Evolutionary conservation across 441 rosid genomes (phyloP).

Genomic region (Capsella rubella): DNA sequence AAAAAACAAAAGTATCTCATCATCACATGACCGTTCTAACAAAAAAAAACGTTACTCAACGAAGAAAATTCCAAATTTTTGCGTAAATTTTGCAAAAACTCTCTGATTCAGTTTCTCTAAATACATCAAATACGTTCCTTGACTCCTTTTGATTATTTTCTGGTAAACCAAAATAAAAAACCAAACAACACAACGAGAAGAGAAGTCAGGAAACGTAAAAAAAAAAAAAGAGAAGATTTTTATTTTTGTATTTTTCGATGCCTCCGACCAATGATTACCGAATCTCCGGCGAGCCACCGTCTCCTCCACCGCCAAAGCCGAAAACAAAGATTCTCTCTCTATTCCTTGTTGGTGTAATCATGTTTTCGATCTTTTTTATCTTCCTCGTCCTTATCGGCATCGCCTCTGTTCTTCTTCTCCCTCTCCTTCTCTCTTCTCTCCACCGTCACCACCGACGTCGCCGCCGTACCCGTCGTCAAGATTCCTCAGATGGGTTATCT

Average conservation of each 20-base stretch:
- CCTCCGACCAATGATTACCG: slow-evolving; percentile 34
- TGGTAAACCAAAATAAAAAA: background rate
- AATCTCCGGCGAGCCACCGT: slow-evolving; percentile 33
- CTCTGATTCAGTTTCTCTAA: background rate
- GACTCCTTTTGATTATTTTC: slow-evolving; percentile 19
- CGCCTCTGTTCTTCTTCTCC: slow-evolving; percentile 63
- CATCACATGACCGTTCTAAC: slow-evolving; percentile 12
- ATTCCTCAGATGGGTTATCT: slow-evolving; percentile 53
- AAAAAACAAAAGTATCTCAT: slow-evolving; percentile 16
- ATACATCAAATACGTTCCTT: slow-evolving; percentile 15
- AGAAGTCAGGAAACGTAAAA: background rate
- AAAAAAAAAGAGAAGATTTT: background rate
- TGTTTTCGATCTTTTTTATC: slow-evolving; percentile 53
- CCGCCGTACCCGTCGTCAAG: slow-evolving; percentile 39
- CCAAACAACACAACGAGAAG: background rate
- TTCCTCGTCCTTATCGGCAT: slow-evolving; percentile 73
- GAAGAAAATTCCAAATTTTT: background rate
- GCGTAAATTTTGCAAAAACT: background rate
- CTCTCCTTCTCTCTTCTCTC: slow-evolving; percentile 55
- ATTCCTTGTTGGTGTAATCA: slow-evolving; percentile 38
- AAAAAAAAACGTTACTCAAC: slow-evolving; percentile 9
- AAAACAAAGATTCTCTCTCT: slow-evolving; percentile 35
- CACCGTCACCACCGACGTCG: slow-evolving; percentile 52
- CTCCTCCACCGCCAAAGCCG: slow-evolving; percentile 26
- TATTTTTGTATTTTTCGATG: slow-evolving; percentile 12